These are phyloP conservation scores for Nyctanthes arbortristis DNA, from an alignment of 257 asterid genomes.

Conservation along the genomic window DNA sequence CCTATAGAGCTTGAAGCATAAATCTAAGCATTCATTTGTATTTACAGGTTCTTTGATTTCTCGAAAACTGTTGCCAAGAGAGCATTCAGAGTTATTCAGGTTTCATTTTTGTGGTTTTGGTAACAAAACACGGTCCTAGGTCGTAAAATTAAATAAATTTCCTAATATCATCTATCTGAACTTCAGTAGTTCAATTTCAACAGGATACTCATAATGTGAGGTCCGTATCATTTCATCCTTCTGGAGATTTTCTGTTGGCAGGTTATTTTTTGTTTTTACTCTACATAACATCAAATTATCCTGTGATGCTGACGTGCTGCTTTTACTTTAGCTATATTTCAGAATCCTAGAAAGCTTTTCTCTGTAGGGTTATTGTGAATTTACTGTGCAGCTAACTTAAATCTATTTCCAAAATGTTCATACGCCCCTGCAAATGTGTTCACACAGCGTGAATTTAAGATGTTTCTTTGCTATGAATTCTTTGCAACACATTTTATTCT, in stretches of 20 bases:
- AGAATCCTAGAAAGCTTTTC: neutral
- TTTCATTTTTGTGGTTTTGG: constrained; percentile 22
- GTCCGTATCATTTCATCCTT: constrained; percentile 76
- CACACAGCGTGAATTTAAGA: too few species aligned
- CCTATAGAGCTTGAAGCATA: constrained; percentile 3
- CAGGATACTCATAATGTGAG: constrained; percentile 80
- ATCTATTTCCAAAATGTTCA: neutral
- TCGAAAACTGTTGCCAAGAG: constrained; percentile 74
- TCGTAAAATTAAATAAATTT: neutral
- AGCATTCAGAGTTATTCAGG: constrained; percentile 85
- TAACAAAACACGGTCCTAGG: constrained; percentile 22
- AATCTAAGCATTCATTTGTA: constrained; percentile 10
- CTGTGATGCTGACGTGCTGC: neutral
- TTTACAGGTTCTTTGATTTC: constrained; percentile 82
- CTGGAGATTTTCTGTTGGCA: constrained; percentile 77
- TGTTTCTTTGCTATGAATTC: constrained; percentile 5
- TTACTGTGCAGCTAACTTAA: neutral
- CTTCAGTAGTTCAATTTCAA: constrained; percentile 13
- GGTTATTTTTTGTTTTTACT: constrained; percentile 45
- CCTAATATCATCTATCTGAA: constrained; percentile 24
- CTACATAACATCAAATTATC: constrained; percentile 10
- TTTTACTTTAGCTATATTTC: neutral
- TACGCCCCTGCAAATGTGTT: neutral
- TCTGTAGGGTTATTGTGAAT: neutral
- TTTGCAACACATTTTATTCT: neutral